phyloP scores from a whole-genome alignment of 1,284 basidiomycete genomes.

The Wallemia ichthyophaga region DNA sequence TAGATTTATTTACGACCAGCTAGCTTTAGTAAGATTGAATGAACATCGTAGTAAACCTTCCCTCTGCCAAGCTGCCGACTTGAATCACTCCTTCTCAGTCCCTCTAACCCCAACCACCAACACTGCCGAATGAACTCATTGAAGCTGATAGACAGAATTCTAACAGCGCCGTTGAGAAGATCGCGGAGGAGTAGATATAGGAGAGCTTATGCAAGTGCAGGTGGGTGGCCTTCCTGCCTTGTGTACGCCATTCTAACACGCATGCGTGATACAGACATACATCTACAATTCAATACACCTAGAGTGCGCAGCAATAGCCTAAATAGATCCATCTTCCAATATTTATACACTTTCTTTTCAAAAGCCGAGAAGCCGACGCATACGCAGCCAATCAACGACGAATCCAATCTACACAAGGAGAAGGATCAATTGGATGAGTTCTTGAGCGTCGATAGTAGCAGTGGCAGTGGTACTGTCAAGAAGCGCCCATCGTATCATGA shows the following conservation, averaged over 20 bases:
- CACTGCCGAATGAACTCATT: neutral
- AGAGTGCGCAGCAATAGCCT: neutral
- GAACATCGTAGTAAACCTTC: no score
- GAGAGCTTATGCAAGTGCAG: neutral
- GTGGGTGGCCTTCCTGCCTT: neutral
- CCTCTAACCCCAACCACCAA: no score
- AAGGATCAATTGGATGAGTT: neutral
- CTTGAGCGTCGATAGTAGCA: neutral
- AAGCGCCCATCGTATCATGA: neutral
- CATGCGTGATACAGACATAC: neutral
- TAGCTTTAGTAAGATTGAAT: no score
- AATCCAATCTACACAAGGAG: neutral
- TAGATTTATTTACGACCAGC: no score
- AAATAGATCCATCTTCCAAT: neutral
- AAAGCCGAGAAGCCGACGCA: neutral
- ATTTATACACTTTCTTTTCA: no score
- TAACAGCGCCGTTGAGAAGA: neutral
- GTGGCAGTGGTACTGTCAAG: neutral
- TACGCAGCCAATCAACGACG: neutral
- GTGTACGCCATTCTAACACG: neutral
- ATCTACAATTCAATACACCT: neutral
- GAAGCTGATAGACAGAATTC: neutral
- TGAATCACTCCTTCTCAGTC: neutral
- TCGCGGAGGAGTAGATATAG: neutral
- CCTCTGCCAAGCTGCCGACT: neutral